These are phyloP conservation scores for Ettlia oleoabundans DNA, from an alignment of 139 green algal species.

Conservation along the genomic window DNA sequence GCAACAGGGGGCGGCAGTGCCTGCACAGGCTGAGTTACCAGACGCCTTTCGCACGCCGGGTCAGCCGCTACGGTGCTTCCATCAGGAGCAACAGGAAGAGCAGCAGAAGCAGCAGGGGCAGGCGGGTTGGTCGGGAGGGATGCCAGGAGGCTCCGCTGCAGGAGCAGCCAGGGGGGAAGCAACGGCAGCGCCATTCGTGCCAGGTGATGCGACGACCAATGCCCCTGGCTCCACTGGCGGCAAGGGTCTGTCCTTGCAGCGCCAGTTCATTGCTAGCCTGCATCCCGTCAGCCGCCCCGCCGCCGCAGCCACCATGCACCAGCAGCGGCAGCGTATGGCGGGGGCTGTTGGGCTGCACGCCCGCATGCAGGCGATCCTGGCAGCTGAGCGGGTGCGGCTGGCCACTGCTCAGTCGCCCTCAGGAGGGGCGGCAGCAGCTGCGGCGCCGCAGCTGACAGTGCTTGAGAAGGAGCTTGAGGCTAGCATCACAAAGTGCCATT, in stretches of 20 bases:
- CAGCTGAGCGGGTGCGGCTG: slow-evolving; percentile 11
- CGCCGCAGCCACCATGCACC: slow-evolving; percentile 2
- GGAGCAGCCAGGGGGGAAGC: too few relatives aligned
- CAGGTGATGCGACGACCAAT: background rate
- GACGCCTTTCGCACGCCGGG: slow-evolving; percentile 11
- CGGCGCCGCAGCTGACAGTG: slow-evolving; percentile 1
- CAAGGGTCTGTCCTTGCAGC: slow-evolving; percentile 16
- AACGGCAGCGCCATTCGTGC: background rate
- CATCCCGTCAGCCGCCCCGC: slow-evolving; percentile 27
- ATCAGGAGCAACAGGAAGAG: background rate
- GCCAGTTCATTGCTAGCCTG: slow-evolving; percentile 23
- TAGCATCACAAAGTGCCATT: slow-evolving; percentile 33
- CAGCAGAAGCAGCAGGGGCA: background rate
- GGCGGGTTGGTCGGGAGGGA: too few relatives aligned
- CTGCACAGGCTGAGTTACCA: too few relatives aligned
- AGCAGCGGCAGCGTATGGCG: slow-evolving; percentile 20
- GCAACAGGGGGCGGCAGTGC: background rate
- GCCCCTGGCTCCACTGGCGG: background rate
- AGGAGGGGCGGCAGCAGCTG: background rate
- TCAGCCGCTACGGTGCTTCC: background rate
- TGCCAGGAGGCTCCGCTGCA: background rate
- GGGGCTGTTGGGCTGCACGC: slow-evolving; percentile 18
- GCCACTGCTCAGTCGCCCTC: slow-evolving; percentile 1
- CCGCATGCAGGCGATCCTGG: slow-evolving; percentile 21
- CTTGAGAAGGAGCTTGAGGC: slow-evolving; percentile 6